Evolutionary conservation across 2,329 filamentous ascomycete species (phyloP), one percentile per base, ranked within the genome.

Genomic region (Diaporthe longicolla): DNA sequence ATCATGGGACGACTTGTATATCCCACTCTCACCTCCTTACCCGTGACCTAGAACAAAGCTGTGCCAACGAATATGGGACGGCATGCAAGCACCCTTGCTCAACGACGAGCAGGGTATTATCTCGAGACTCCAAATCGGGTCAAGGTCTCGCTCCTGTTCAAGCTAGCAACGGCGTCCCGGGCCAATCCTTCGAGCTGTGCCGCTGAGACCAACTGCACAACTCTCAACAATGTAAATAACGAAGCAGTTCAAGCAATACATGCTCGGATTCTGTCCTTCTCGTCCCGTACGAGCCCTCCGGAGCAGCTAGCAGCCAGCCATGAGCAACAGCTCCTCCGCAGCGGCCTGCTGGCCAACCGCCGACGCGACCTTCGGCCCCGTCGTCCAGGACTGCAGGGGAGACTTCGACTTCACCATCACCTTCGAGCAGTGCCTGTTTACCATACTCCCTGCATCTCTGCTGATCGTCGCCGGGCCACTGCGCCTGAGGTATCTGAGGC

Each of bases 401-500:
- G 79, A 84, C 21, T 86, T 87, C 71, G 89, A 90, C 78, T 86
- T 89, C 61, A 87, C 85, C 3, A 79, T 90, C 19, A 83, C 86
- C n/a, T 83, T 90, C 61, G 82, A 84, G 74, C 81, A 84, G 32
- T 81, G 79, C 40, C 76, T 84, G 61, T 79, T 84, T 52, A 77
- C 80, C 48, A 78, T 80, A 68, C 35, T 77, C 29, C 83, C 82
- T 1, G 80, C 81, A 11, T 77, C 77, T 19, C 52, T 82, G 48
- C 76, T 84, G 11, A 68, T 84, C 7, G 32, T 83, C 11, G 75
- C 77, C 6, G 81, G 77, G 1, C 83, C 82, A 0, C 40, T 83
- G n/a, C 81, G 82, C 21, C 76, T 83, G 43, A 50, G 76, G 8
- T 76, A 73, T 17, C 79, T 83, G 2, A 70, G 76, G 40, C 80